A percentile compares a stretch with the other conserved stretches of the same genome.
Evolutionary conservation across 176 grass and related monocot species (phyloP).

Genomic region (Phyllostachys edulis): DNA sequence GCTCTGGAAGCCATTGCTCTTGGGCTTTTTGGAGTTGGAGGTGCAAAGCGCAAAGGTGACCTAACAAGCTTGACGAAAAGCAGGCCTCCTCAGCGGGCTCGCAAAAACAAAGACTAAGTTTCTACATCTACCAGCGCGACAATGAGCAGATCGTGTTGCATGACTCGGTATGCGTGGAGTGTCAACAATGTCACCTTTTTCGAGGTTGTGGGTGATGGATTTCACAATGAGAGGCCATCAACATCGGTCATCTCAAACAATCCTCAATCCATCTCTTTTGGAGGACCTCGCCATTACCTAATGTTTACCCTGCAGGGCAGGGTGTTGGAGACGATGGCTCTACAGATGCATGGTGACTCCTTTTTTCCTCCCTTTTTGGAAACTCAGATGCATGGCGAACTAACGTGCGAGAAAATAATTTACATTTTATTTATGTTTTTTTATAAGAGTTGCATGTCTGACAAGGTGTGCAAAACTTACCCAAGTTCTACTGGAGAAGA

Average conservation of each 20-base stretch:
- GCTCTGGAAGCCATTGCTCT: slow-evolving; percentile 62
- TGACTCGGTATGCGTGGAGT: slow-evolving; percentile 8
- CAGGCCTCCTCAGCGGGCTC: slow-evolving; percentile 19
- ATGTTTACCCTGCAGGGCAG: not conserved
- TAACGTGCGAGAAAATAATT: not conserved
- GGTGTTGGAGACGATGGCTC: not conserved
- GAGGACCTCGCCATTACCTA: not conserved
- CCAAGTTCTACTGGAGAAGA: not conserved
- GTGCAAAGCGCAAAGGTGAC: slow-evolving; percentile 47
- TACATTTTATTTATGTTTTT: not conserved
- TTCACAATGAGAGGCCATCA: not conserved
- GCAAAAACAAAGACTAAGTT: slow-evolving; percentile 10
- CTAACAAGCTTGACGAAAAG: not conserved
- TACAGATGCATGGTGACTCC: not conserved
- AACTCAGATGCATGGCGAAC: not conserved
- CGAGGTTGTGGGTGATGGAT: not conserved
- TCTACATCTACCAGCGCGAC: not conserved
- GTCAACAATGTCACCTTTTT: not conserved
- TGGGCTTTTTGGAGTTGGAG: slow-evolving; percentile 59
- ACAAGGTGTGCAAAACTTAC: not conserved
- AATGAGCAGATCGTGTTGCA: not conserved
- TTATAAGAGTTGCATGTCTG: not conserved
- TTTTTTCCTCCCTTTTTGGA: not conserved
- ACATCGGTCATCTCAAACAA: not conserved
- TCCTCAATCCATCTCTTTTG: not conserved